phyloP scores from a whole-genome alignment of 805 yeast species.

The Candida sonorensis region DNA sequence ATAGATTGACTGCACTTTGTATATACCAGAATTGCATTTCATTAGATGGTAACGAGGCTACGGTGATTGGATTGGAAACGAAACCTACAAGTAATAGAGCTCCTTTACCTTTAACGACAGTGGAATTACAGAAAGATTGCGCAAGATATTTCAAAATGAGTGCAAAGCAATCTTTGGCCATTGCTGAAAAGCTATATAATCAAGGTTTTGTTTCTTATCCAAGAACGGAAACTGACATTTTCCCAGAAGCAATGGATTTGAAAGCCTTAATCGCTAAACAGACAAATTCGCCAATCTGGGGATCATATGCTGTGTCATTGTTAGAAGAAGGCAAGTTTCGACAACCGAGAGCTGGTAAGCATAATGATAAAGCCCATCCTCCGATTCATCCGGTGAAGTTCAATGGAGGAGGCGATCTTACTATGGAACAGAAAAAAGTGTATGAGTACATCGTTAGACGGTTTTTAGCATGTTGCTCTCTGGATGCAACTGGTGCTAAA shows the following conservation, averaged over 20 bases:
- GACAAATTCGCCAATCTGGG: conserved; percentile 54
- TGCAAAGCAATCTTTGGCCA: conserved; percentile 69
- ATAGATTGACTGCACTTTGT: conserved; percentile 54
- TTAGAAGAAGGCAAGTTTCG: conserved; percentile 39
- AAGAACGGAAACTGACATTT: conserved; percentile 92
- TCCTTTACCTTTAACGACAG: conserved; percentile 92
- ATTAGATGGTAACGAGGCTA: conserved; percentile 36
- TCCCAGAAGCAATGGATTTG: conserved; percentile 73
- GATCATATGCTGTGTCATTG: conserved; percentile 51
- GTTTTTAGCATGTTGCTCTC: conserved; percentile 86
- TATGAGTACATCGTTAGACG: conserved; percentile 83
- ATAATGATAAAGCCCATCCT: conserved; percentile 96
- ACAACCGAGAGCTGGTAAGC: conserved; percentile 73
- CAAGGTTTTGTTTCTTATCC: conserved; percentile 90
- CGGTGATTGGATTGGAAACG: conserved; percentile 41
- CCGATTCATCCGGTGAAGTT: conserved; percentile 84
- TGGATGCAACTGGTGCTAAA: conserved; percentile 75
- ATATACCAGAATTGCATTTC: conserved; percentile 64
- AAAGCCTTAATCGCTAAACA: conserved; percentile 57
- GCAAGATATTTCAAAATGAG: conserved; percentile 65
- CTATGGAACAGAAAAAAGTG: conserved; percentile 53
- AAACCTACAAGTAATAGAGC: conserved; percentile 70
- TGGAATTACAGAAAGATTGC: conserved; percentile 84
- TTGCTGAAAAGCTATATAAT: conserved; percentile 82
- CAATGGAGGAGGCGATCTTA: conserved; percentile 24